Base-by-base conservation (phyloP, 495 filamentous ascomycete genomes). In the Bathelium albidoporum region DNA sequence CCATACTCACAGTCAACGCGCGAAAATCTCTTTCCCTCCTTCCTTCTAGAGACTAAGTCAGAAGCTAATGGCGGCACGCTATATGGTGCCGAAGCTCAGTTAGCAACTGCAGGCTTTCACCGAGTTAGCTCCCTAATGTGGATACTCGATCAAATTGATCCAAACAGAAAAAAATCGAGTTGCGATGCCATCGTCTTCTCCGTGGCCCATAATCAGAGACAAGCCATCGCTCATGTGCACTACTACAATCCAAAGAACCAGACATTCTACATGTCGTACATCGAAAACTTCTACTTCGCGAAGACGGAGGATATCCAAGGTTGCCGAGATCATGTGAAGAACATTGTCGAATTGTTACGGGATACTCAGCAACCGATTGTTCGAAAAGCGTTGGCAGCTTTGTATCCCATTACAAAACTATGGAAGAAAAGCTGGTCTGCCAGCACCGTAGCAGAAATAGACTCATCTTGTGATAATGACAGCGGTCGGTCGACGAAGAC, bases 121-220 rank as follows among this genome's bases (percentile, higher is more conserved):
- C 43, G 43, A 18, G 43, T 49, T 18, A 49, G 43, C 43, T 49
- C 43, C 9, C 20, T 49, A 20, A 49, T 49, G 20, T 49, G 43
- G 43, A 49, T 49, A 18, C 43, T 49, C n/a, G 43, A 49, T 20
- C 43, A 49, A 49, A 49, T 20, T 18, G 43, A 49, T 49, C 43
- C 43, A 18, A n/a, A 49, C 20, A 49, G 43, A 49, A 49, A 7
- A 11, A 49, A n/a, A 49, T 49, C 43, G 43, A 49, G 43, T 49
- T 49, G 43, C 43, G 43, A 49, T n/a, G 43, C 43, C n/a, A 49
- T 49, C 43, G 43, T 49, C 43, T 49, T 49, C 43, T 49, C 43
- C 10, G 43, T 49, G 43, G 43, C 43, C 43, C 43, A 11, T 18
- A 18, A 49, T 49, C 43, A 49, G 43, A 49, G 43, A 49, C 43